phyloP scores from a whole-genome alignment of 106 monocot genomes.

The Triglochin maritima region DNA sequence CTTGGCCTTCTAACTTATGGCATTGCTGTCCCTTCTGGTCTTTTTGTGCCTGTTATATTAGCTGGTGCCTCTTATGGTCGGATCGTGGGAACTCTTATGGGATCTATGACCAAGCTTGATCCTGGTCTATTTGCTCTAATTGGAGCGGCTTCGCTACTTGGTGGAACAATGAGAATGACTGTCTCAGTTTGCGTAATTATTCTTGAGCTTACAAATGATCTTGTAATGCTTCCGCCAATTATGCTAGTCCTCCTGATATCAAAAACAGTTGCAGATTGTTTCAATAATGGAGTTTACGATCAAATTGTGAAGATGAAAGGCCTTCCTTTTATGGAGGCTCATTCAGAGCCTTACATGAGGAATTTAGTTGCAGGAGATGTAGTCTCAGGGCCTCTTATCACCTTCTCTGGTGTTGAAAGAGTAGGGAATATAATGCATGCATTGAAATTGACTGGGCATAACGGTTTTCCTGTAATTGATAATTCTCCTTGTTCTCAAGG shows the following conservation, averaged over 20 bases:
- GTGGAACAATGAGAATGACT: conserved; percentile 72
- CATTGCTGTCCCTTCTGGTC: conserved; percentile 53
- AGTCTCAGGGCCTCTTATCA: conserved; percentile 37
- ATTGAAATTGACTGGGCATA: conserved; percentile 33
- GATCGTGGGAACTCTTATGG: conserved; percentile 27
- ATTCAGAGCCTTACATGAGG: conserved; percentile 46
- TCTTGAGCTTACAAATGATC: conserved; percentile 57
- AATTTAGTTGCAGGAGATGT: conserved; percentile 42
- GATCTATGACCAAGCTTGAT: conserved; percentile 22
- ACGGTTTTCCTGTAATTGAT: conserved; percentile 51
- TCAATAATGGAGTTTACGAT: conserved; percentile 61
- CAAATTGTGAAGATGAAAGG: conserved; percentile 61
- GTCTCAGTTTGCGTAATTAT: conserved; percentile 63
- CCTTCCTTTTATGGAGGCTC: conserved; percentile 46
- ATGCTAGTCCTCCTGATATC: conserved; percentile 66
- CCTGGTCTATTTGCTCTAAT: conserved; percentile 44
- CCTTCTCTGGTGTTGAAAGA: conserved; percentile 31
- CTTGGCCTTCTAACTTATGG: conserved; percentile 55
- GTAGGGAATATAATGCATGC: conserved; percentile 29
- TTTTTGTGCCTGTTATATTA: conserved; percentile 60
- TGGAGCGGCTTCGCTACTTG: conserved; percentile 52
- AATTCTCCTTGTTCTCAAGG: conserved; percentile 31
- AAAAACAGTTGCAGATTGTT: conserved; percentile 48
- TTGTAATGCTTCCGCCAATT: conserved; percentile 48
- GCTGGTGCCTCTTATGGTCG: conserved; percentile 53